These are phyloP conservation scores for Arthrobotrys megalospora DNA, from an alignment of 2,329 filamentous ascomycete species.

Conservation along the genomic window DNA sequence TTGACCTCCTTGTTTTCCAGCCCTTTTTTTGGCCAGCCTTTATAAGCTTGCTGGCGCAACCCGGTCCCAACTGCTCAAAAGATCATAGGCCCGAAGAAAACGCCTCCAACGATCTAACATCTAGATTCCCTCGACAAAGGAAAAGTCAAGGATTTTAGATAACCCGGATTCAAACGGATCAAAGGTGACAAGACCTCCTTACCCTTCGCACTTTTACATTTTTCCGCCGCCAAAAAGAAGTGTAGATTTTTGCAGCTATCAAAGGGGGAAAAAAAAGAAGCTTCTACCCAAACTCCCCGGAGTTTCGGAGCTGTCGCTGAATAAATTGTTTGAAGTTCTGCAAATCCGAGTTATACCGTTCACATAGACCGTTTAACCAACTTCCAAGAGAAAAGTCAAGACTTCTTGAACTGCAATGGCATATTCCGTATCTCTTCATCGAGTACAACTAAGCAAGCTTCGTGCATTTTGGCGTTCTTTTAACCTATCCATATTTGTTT, in stretches of 20 bases:
- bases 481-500: background rate
- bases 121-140: background rate
- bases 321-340: conserved; percentile 3
- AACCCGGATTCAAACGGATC: conserved; percentile 33
- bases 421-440: background rate
- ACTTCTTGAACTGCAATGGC: background rate
- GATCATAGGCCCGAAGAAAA: background rate
- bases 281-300: background rate
- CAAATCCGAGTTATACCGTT: too few relatives aligned
- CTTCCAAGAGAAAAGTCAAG: background rate
- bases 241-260: background rate
- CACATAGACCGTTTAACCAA: background rate
- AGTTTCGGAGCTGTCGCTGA: conserved; percentile 8
- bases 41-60: conserved; percentile 12
- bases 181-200: conserved; percentile 21
- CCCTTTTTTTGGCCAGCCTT: background rate
- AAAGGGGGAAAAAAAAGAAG: background rate
- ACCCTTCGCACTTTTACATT: background rate
- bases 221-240: background rate
- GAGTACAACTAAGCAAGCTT: background rate
- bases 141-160: background rate
- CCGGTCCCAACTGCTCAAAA: background rate
- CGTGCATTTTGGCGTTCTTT: background rate
- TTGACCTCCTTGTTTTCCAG: conserved; percentile 27
- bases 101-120: conserved; percentile 20